These are phyloP conservation scores for Prunus yedoensis DNA, from an alignment of 331 rosid species.

Conservation along the genomic window DNA sequence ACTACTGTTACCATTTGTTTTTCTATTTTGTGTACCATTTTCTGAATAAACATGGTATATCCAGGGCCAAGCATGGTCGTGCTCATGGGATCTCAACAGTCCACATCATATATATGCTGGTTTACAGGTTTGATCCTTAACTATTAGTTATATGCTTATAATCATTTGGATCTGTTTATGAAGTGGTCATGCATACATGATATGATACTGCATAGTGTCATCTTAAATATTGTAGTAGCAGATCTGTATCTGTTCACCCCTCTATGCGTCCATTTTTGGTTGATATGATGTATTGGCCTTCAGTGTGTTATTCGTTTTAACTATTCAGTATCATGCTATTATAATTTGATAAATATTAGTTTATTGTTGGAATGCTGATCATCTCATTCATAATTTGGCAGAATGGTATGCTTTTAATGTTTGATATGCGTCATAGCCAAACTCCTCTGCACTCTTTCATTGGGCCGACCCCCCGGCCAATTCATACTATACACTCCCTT, in stretches of 20 bases:
- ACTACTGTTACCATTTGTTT: neutral
- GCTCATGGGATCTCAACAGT: conserved; percentile 17
- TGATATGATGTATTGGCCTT: neutral
- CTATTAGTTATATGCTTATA: neutral
- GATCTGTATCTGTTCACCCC: neutral
- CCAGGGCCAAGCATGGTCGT: conserved; percentile 18
- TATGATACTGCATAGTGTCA: neutral
- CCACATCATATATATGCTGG: conserved; percentile 17
- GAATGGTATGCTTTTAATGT: conserved; percentile 23
- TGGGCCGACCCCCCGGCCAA: conserved; percentile 20
- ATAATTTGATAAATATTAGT: neutral
- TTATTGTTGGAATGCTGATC: neutral
- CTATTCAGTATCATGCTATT: neutral
- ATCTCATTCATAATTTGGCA: neutral
- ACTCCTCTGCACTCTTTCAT: conserved; percentile 6
- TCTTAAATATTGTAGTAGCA: neutral
- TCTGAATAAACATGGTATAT: neutral
- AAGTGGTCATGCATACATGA: neutral
- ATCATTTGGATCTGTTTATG: neutral
- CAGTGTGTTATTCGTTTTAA: neutral
- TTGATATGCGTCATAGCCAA: conserved; percentile 13
- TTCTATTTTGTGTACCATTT: neutral
- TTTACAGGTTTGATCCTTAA: conserved; percentile 20
- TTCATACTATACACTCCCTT: conserved; percentile 21
- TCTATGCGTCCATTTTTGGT: neutral